These are phyloP conservation scores for Medicago ruthenica DNA, from an alignment of 306 rosid genomes.

Conservation along the genomic window DNA sequence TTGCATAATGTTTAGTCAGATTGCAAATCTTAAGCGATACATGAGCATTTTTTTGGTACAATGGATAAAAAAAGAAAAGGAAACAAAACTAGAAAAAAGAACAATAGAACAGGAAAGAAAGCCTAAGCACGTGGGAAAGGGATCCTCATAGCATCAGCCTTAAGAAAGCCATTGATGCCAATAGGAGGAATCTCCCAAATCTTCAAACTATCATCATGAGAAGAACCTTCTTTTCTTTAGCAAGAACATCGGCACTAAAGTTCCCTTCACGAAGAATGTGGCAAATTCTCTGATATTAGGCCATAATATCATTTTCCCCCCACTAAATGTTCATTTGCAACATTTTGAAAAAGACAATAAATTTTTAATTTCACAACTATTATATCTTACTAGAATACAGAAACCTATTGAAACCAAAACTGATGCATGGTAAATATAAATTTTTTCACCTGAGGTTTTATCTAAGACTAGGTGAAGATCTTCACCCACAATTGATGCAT, in stretches of 20 bases:
- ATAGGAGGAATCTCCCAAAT: no score
- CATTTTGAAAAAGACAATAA: slow-evolving; percentile 8
- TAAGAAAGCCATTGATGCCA: no score
- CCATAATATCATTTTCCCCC: not conserved
- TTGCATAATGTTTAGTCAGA: not conserved
- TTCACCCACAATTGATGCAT: slow-evolving; percentile 59
- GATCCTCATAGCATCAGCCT: no score
- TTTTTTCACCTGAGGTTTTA: slow-evolving; percentile 58
- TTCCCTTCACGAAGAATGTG: no score
- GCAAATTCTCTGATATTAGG: not conserved
- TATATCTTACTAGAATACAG: not conserved
- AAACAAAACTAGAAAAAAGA: no score
- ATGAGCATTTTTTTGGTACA: no score
- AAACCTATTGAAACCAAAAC: slow-evolving; percentile 28
- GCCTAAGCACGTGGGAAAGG: no score
- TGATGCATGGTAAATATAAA: slow-evolving; percentile 13
- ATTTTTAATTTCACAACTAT: not conserved
- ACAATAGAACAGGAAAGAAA: no score
- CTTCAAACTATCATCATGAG: no score
- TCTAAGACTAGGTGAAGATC: slow-evolving; percentile 74
- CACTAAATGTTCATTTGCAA: slow-evolving; percentile 7
- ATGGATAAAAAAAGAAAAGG: no score
- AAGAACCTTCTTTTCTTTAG: no score
- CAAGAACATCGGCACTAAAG: no score
- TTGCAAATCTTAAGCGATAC: not conserved